A percentile compares a stretch with the other conserved stretches of the same genome.
These are phyloP conservation scores for Camelina hispida DNA, from an alignment of 345 rosid species.

Conservation along the genomic window DNA sequence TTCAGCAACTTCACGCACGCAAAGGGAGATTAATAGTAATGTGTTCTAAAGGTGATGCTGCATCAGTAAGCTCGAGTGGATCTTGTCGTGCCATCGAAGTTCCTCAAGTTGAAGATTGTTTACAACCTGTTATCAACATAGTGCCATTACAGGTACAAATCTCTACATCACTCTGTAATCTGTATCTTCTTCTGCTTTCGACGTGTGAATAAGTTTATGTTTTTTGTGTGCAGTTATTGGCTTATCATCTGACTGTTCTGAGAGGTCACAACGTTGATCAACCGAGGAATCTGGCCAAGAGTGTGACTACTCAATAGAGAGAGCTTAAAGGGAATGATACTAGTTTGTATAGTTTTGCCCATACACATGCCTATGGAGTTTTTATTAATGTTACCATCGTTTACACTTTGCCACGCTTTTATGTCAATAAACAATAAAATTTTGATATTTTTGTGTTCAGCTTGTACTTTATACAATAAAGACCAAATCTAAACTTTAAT, in stretches of 20 bases:
- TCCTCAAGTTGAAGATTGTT: conserved; percentile 92
- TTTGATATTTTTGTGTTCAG: not conserved
- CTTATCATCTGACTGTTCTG: conserved; percentile 85
- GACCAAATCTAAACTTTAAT: not conserved
- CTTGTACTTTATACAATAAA: not conserved
- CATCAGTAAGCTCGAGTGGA: conserved; percentile 73
- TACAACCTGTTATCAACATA: conserved; percentile 86
- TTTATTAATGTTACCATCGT: not conserved
- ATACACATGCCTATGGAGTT: not conserved
- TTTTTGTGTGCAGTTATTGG: conserved; percentile 65
- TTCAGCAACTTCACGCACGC: conserved; percentile 93
- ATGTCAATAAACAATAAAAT: not conserved
- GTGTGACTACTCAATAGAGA: conserved; percentile 77
- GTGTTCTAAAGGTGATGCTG: conserved; percentile 84
- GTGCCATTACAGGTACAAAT: conserved; percentile 79
- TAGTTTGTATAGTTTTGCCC: conserved; percentile 28
- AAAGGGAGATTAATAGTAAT: conserved; percentile 84
- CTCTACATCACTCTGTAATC: not conserved
- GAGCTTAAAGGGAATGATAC: conserved; percentile 7
- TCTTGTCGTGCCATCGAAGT: conserved; percentile 81
- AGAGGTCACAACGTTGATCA: conserved; percentile 89
- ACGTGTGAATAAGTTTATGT: not conserved
- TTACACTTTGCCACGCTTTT: not conserved
- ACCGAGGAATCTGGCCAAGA: conserved; percentile 92
- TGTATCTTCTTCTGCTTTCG: not conserved